These are phyloP conservation scores for Aspergillus ostianus DNA, from an alignment of 495 filamentous ascomycete species.

Conservation along the genomic window DNA sequence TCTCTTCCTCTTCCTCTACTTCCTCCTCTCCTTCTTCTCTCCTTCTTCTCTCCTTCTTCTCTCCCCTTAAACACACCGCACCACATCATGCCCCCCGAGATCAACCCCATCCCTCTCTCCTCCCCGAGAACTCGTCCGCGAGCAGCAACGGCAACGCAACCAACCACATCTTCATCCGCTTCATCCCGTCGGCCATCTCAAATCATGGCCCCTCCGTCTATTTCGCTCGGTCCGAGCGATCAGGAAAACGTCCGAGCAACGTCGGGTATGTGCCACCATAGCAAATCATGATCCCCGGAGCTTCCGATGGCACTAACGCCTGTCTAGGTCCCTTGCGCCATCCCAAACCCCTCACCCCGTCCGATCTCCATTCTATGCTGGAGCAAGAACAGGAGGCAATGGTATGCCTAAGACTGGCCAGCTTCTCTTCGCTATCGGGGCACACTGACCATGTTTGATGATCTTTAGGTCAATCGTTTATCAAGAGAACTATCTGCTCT, in stretches of 20 bases:
- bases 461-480: constrained; percentile 77
- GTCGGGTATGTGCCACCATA: background rate
- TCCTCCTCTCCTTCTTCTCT: background rate
- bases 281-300: background rate
- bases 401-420: constrained; percentile 47
- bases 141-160: constrained; percentile 53
- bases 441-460: constrained; percentile 6
- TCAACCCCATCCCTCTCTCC: constrained; percentile 59
- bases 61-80: background rate
- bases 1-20: background rate
- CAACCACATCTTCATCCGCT: constrained; percentile 36
- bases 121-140: constrained; percentile 40
- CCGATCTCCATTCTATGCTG: constrained; percentile 79
- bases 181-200: constrained; percentile 49
- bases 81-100: constrained; percentile 55
- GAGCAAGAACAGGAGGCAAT: constrained; percentile 96
- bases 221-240: constrained; percentile 30
- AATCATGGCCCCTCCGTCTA: constrained; percentile 45
- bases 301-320: background rate
- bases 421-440: background rate
- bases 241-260: background rate
- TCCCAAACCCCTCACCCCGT: constrained; percentile 78
- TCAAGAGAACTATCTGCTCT: constrained; percentile 80
- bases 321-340: constrained; percentile 65
- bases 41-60: background rate